Evolutionary conservation across 1,284 basidiomycete genomes (phyloP).

Genomic region (Microbotryum saponariae): DNA sequence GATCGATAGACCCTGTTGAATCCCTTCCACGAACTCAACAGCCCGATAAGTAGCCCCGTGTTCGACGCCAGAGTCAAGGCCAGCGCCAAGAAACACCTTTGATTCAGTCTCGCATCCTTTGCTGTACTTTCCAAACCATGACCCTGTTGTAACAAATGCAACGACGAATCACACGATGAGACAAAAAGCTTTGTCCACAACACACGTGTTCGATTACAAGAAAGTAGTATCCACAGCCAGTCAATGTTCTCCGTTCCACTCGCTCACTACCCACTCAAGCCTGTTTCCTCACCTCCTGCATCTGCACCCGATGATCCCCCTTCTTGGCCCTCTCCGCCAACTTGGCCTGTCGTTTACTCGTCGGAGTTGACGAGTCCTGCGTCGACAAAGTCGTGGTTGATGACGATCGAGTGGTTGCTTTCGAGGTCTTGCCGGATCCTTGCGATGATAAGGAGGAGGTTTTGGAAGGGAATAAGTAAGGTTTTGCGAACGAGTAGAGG

Average conservation of each 20-base stretch:
- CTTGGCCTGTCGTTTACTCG: slow-evolving; percentile 28
- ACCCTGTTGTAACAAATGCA: too few species aligned
- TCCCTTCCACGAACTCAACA: slow-evolving; percentile 86
- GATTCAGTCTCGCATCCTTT: slow-evolving; percentile 23
- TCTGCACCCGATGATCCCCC: slow-evolving; percentile 26
- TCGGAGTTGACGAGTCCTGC: slow-evolving; percentile 12
- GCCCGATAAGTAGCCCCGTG: slow-evolving; percentile 62
- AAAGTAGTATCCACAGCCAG: too few species aligned
- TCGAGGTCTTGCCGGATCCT: slow-evolving; percentile 12
- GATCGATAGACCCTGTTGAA: slow-evolving; percentile 65
- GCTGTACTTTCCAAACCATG: too few species aligned
- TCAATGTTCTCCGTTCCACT: too few species aligned
- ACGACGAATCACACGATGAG: too few species aligned
- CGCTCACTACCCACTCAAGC: too few species aligned
- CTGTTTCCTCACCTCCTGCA: neutral
- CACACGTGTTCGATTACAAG: too few species aligned
- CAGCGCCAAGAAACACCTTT: slow-evolving; percentile 79
- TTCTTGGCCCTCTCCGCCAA: slow-evolving; percentile 11
- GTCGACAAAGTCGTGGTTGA: neutral
- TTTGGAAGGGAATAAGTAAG: slow-evolving; percentile 36
- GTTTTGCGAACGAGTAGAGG: slow-evolving; percentile 24
- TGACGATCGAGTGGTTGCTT: neutral
- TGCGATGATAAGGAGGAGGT: slow-evolving; percentile 23
- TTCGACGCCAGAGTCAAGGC: slow-evolving; percentile 76
- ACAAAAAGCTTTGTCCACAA: too few species aligned